Percentiles rank a stretch among this genome's conserved stretches.
Evolutionary conservation across 495 filamentous ascomycete genomes (phyloP).

Genomic region (Penicillium odoratum): DNA sequence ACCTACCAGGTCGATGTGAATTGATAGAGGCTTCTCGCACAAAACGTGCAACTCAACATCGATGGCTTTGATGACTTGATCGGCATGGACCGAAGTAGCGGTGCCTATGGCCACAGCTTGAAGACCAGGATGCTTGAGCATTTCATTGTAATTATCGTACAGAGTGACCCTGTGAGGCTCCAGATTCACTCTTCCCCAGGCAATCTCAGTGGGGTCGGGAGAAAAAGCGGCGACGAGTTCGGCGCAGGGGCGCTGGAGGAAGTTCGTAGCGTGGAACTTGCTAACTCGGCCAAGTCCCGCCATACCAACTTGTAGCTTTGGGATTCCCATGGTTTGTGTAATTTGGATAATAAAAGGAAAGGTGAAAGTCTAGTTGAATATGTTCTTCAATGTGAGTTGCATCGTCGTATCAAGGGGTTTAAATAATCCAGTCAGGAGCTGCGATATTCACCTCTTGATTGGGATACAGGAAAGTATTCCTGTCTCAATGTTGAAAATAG

Average conservation of each 20-base stretch:
- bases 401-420: constrained; percentile 4
- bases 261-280: constrained; percentile 48
- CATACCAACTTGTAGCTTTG: constrained; percentile 40
- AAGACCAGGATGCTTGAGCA: constrained; percentile 49
- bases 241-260: constrained; percentile 45
- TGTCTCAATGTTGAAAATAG: neutral
- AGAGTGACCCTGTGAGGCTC: constrained; percentile 39
- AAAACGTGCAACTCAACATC: constrained; percentile 47
- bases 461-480: constrained; percentile 8
- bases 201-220: constrained; percentile 40
- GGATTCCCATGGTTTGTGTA: constrained; percentile 28
- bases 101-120: constrained; percentile 49
- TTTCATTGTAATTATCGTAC: constrained; percentile 48
- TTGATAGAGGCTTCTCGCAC: constrained; percentile 52
- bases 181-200: constrained; percentile 43
- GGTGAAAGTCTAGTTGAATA: neutral
- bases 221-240: constrained; percentile 49
- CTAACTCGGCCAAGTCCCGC: constrained; percentile 53
- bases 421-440: constrained; percentile 10
- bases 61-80: constrained; percentile 50
- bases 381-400: neutral
- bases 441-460: neutral
- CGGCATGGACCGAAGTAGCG: constrained; percentile 42
- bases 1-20: constrained; percentile 44
- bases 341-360: neutral